Base-by-base conservation (phyloP, 768 basidiomycete species). In the Auriscalpium vulgare region DNA sequence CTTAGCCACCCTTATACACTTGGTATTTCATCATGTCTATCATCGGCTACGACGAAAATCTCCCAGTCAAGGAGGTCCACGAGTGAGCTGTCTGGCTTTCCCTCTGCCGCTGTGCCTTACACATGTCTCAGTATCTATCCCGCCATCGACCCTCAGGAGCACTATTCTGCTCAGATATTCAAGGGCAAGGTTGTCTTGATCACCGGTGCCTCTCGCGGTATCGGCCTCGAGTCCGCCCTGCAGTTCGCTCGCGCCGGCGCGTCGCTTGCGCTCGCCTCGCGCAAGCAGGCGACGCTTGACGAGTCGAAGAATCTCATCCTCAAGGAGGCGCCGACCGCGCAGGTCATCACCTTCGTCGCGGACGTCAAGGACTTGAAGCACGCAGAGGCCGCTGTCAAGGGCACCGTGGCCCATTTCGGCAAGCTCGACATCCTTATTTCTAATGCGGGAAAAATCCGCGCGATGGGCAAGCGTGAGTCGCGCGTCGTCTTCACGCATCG, bases 391-490 rank as follows among this genome's bases (percentile, higher is more conserved):
- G 54, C 54, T 4, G 54, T 67, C 37, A 50, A 59, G 16, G 46
- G 54, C 11, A 62, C 61, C 0, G 65, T 66, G 38, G 55, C 56
- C 17, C 54, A 54, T 10, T 68, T 65, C 47, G 65, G 58, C 9
- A 49, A 43, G 46, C 46, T 68, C 14, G 67, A 67, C 43, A 56
- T 63, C 19, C 59, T 64, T 17, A 37, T 64, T 3, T 49, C 60
- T 0, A 62, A 60, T 36, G 63, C 65, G 3, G 59, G 56, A 10
- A 14, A 23, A 13, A 0, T 13, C 10, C 19, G 37, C n/a, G 10
- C 36, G 9, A 1, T 40, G 10, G 19, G 4, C 36, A 13, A 48
- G 6, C 46, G 56, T 57, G n/a, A 29, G 23, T 29, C 35, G 55
- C 47, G n/a, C 5, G 23, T 29, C 23, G 2, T 29, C 23, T 29